These are phyloP conservation scores for Boletus insuetus DNA, from an alignment of 768 basidiomycete genomes.

Conservation along the genomic window DNA sequence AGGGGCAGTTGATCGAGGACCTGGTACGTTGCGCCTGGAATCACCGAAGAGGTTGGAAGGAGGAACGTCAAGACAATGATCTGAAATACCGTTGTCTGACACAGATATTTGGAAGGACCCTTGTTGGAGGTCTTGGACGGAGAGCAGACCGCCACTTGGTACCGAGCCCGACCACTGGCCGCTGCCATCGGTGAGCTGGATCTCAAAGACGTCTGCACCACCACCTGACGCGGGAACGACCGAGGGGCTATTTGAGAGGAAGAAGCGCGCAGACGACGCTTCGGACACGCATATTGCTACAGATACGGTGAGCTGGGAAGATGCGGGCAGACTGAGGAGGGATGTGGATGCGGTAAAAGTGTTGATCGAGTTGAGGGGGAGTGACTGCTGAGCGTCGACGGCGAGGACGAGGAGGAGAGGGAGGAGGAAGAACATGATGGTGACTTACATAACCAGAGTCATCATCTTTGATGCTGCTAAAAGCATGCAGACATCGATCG, in stretches of 20 bases:
- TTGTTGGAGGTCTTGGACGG: slow-evolving; percentile 40
- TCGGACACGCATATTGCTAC: slow-evolving; percentile 46
- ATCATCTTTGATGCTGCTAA: slow-evolving; percentile 9
- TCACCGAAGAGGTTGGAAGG: slow-evolving; percentile 1
- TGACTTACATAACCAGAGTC: background rate
- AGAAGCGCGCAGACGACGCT: slow-evolving; percentile 47
- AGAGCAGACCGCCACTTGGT: slow-evolving; percentile 48
- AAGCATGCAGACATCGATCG: slow-evolving; percentile 20
- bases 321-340: slow-evolving; percentile 41
- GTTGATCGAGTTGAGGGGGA: slow-evolving; percentile 38
- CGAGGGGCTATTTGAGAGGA: slow-evolving; percentile 52
- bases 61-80: background rate
- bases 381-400: slow-evolving; percentile 16
- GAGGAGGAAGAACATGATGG: background rate
- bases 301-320: slow-evolving; percentile 41
- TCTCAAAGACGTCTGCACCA: slow-evolving; percentile 45
- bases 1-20: slow-evolving; percentile 45
- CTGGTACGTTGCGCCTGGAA: slow-evolving; percentile 49
- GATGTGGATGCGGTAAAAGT: slow-evolving; percentile 33
- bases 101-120: slow-evolving; percentile 58
- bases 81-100: slow-evolving; percentile 41
- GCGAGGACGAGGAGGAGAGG: background rate
- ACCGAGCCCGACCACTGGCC: slow-evolving; percentile 52
- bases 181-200: slow-evolving; percentile 44
- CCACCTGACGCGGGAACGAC: slow-evolving; percentile 38